Percentiles rank a stretch among this genome's conserved stretches.
phyloP scores from a whole-genome alignment of 805 yeast genomes.

The Yamadazyma ubonensis region DNA sequence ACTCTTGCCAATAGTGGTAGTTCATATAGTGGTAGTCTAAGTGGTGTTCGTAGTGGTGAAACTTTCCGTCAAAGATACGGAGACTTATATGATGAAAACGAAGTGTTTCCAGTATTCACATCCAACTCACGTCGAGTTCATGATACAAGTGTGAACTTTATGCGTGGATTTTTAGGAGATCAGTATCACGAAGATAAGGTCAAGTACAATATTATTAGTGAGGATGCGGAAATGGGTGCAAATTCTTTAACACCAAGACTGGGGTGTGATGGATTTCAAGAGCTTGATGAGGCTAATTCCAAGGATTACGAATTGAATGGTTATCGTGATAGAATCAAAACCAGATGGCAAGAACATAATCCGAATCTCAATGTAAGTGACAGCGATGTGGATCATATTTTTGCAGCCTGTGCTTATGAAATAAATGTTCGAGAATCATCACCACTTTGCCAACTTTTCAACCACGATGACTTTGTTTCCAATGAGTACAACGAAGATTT shows the following conservation, averaged over 20 bases:
- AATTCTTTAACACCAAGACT: conserved; percentile 56
- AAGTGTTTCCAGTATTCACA: conserved; percentile 50
- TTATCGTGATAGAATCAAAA: conserved; percentile 50
- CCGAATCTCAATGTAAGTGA: conserved; percentile 47
- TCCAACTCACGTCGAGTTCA: conserved; percentile 55
- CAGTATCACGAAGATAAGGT: conserved; percentile 27
- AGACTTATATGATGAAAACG: conserved; percentile 33
- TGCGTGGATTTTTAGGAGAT: conserved; percentile 56
- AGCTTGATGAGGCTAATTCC: conserved; percentile 16
- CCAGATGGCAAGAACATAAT: conserved; percentile 8
- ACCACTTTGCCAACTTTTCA: conserved; percentile 63
- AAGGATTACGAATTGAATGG: conserved; percentile 35
- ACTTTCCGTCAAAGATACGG: conserved; percentile 50
- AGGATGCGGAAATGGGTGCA: conserved; percentile 49
- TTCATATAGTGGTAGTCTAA: conserved; percentile 52
- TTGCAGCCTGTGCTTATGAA: conserved; percentile 72
- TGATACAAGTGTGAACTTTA: conserved; percentile 54
- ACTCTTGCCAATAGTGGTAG: conserved; percentile 41
- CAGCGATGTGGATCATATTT: conserved; percentile 51
- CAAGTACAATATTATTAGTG: conserved; percentile 44
- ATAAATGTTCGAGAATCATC: conserved; percentile 67
- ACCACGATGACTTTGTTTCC: conserved; percentile 64
- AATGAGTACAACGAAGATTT: conserved; percentile 64
- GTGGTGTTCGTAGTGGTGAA: conserved; percentile 50
- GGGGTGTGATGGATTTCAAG: conserved; percentile 40